A percentile compares a stretch with the other conserved stretches of the same genome.
Conservation (phyloP, 1,284 basidiomycete species). For the Leccinum subspadiceum region DNA sequence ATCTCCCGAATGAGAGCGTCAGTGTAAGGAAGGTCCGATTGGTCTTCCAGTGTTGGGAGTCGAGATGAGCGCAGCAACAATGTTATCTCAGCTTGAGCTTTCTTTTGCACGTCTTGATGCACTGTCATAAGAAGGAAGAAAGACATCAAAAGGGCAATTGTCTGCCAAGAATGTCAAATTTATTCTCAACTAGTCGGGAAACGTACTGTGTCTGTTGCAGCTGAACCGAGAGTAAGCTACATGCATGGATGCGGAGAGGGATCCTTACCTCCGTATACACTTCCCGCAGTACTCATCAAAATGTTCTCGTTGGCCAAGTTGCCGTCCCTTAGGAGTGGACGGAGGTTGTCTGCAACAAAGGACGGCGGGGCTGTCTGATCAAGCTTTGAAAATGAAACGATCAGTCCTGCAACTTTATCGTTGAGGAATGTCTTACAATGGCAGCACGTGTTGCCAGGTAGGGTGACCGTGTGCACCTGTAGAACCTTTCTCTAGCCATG, state of each 20-base stretch:
- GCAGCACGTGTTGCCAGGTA: conserved; percentile 6
- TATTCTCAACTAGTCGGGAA: background rate
- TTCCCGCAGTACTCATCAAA: conserved; percentile 13
- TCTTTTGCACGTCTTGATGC: conserved; percentile 11
- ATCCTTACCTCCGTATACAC: conserved; percentile 14
- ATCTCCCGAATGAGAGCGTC: conserved; percentile 25
- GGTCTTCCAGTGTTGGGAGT: conserved; percentile 25
- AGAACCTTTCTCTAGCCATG: conserved; percentile 12
- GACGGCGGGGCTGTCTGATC: conserved; percentile 11
- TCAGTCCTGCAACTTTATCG: background rate
- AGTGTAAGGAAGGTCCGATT: conserved; percentile 21
- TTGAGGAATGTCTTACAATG: background rate
- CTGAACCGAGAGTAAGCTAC: conserved; percentile 3
- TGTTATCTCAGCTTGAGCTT: conserved; percentile 16
- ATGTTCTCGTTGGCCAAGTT: conserved; percentile 6
- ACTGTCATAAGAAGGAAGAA: conserved; percentile 30
- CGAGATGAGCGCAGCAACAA: conserved; percentile 14
- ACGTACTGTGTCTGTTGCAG: conserved; percentile 11
- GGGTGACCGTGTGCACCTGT: conserved; percentile 8
- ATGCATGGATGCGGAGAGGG: background rate
- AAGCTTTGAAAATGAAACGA: conserved; percentile 3
- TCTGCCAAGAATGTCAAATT: conserved; percentile 12
- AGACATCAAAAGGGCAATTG: conserved; percentile 19
- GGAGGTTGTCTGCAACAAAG: conserved; percentile 15
- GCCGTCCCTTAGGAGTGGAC: background rate